Percentiles rank a stretch among this genome's conserved stretches.
Evolutionary conservation across 306 rosid species (phyloP).

Genomic region (Quercus parvula): DNA sequence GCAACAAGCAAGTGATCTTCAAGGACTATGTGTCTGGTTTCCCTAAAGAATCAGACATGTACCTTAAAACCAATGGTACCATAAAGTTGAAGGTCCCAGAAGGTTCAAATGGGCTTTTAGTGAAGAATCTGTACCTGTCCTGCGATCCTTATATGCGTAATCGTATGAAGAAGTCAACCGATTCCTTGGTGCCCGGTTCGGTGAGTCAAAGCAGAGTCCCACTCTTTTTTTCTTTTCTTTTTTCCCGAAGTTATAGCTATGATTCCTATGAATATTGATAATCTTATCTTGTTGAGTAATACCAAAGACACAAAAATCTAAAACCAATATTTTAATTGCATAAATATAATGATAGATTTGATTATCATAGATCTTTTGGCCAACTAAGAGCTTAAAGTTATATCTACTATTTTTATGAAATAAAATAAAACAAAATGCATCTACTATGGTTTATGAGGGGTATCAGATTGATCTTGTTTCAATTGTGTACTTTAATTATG

Average conservation of each 20-base stretch:
- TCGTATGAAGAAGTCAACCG: neutral
- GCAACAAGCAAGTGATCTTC: slow-evolving; percentile 39
- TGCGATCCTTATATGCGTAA: too few species aligned
- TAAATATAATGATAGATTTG: neutral
- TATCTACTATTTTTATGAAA: neutral
- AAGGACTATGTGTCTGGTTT: slow-evolving; percentile 27
- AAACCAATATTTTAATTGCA: neutral
- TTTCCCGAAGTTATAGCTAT: too few species aligned
- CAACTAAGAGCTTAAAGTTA: neutral
- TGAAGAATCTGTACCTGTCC: too few species aligned
- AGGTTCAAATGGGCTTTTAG: neutral
- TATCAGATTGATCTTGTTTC: neutral
- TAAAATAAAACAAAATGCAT: neutral
- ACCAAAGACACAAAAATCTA: too few species aligned
- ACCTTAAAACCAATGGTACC: neutral
- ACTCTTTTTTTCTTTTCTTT: neutral
- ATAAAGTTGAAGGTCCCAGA: slow-evolving; percentile 27
- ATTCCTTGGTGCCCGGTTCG: slow-evolving; percentile 17
- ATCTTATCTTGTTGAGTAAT: too few species aligned
- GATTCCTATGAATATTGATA: too few species aligned
- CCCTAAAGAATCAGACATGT: slow-evolving; percentile 40
- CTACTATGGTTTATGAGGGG: neutral
- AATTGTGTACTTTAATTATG: neutral
- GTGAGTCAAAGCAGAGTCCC: neutral
- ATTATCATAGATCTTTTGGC: too few species aligned